Evolutionary conservation across 2,329 filamentous ascomycete genomes (phyloP), one percentile per base, ranked within the genome.

Genomic region (Colletotrichum nymphaeae): DNA sequence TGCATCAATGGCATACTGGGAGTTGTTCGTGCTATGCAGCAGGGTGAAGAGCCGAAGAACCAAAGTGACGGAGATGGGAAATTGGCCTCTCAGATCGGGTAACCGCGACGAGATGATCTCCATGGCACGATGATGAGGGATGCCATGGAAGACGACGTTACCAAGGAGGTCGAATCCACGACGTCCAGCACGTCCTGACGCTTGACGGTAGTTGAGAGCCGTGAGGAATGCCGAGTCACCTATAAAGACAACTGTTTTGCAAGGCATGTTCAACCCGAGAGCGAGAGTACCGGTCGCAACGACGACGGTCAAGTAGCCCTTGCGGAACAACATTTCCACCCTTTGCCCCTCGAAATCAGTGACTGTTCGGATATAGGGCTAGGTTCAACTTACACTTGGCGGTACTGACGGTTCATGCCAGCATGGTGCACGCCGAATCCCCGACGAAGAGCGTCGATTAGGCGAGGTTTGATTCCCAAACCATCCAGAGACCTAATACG

Each of bases 221-320:
- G 93, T 94, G 56, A 96, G 83, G 78, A 89, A 95, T 3, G 93
- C 86, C 0, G 91, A 94, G 79, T 95, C 93, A 0, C 93, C 93
- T 19, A 87, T 88, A 80, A 96, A 96, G 1, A 95, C 90, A 0
- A 95, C 93, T 1, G 93, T 96, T 80, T 94, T 94, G 80, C 93
- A 95, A 11, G 94, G 94, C 92, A 94, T 94, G 77, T 94, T 96
- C 84, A 96, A 93, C 84, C 94, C 94, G 5, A 95, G 84, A 1
- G 92, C 92, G 26, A 95, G 86, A 0, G 93, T 95, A 1, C 93
- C 93, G 1, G 93, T 95, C 0, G 93, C 93, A 30, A 95, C 87
- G 32, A 95, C 90, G 1, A 93, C 91, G 8, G 89, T 88, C 53
- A 95, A 81, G 78, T 89, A 95, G 0, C 93, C 92, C 79, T 89